phyloP scores from a whole-genome alignment of 768 basidiomycete species.

The Agaricus subrufescens region DNA sequence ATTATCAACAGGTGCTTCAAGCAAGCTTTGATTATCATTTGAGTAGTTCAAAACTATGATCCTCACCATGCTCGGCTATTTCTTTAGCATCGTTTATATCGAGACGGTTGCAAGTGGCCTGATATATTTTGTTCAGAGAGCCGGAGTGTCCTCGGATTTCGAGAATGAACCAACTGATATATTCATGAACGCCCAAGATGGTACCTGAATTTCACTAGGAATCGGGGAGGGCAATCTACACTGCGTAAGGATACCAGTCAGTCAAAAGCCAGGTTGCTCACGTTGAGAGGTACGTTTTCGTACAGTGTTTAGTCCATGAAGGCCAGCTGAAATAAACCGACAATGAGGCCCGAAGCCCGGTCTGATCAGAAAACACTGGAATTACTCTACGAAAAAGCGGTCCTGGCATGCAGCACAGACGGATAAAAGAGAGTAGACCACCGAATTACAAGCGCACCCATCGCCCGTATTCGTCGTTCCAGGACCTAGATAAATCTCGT shows the following conservation, averaged over 20 bases:
- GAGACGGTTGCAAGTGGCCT: neutral
- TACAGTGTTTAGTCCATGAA: slow-evolving; percentile 13
- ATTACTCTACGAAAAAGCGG: slow-evolving; percentile 10
- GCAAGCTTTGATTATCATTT: neutral
- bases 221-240: neutral
- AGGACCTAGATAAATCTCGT: slow-evolving; percentile 12
- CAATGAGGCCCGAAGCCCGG: neutral
- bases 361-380: neutral
- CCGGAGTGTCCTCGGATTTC: too few relatives aligned
- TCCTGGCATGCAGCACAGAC: slow-evolving; percentile 27
- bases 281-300: slow-evolving; percentile 1
- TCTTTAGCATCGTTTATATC: neutral
- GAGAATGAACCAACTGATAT: neutral
- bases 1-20: neutral
- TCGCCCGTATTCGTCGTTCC: slow-evolving; percentile 9
- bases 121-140: too few relatives aligned
- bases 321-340: slow-evolving; percentile 11
- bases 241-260: neutral
- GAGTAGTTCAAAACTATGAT: neutral
- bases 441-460: slow-evolving; percentile 25
- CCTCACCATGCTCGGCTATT: neutral
- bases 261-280: neutral
- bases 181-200: slow-evolving; percentile 6
- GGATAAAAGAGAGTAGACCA: slow-evolving; percentile 26
- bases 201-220: neutral